phyloP scores from a whole-genome alignment of 805 yeast species.

The Metschnikowia sp. region DNA sequence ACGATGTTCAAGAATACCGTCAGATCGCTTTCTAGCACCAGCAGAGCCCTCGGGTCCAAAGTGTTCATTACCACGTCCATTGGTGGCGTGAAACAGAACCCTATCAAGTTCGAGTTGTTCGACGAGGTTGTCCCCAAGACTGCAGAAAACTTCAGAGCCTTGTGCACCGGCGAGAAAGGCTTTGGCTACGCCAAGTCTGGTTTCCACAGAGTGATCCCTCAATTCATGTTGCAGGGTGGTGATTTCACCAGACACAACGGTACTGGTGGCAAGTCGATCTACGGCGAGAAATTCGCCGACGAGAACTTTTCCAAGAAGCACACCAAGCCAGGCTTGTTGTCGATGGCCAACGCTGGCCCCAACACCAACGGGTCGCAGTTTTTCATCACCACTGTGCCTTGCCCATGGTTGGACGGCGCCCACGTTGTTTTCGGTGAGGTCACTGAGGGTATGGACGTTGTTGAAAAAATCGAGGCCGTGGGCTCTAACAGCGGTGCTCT shows the following conservation, averaged over 20 bases:
- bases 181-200: constrained; percentile 52
- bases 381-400: constrained; percentile 87
- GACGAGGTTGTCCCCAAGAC: constrained; percentile 87
- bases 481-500: constrained; percentile 22
- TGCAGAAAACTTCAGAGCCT: constrained; percentile 80
- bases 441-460: constrained; percentile 80
- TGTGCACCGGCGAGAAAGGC: constrained; percentile 49
- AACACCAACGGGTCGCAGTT: constrained; percentile 90
- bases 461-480: constrained; percentile 60
- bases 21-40: constrained; percentile 51
- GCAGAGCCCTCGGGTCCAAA: constrained; percentile 47
- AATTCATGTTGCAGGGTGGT: constrained; percentile 86
- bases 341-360: constrained; percentile 79
- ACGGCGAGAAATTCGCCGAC: constrained; percentile 69
- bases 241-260: constrained; percentile 67
- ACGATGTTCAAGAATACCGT: constrained; percentile 13
- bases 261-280: constrained; percentile 78
- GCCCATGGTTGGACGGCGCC: constrained; percentile 88
- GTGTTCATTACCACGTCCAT: constrained; percentile 57
- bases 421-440: constrained; percentile 98
- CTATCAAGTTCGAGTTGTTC: constrained; percentile 43
- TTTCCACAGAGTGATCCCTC: constrained; percentile 72
- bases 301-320: constrained; percentile 73
- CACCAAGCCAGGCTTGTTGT: constrained; percentile 57
- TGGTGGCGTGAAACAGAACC: constrained; percentile 23